These are phyloP conservation scores for Ceraceosorus bombacis DNA, from an alignment of 1,284 basidiomycete species.

Conservation along the genomic window DNA sequence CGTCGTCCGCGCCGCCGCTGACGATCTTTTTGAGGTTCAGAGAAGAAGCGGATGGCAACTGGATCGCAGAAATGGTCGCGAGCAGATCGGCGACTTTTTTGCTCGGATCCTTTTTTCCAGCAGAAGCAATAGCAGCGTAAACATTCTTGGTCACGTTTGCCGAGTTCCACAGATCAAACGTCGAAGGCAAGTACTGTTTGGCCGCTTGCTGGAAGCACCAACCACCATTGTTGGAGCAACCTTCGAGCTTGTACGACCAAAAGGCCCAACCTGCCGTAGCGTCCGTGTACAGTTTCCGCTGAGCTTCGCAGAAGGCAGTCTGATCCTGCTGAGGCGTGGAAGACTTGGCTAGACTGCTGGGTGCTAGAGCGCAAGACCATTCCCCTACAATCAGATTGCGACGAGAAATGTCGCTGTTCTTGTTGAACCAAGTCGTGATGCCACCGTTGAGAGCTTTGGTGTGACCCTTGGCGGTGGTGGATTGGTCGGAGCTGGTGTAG, in stretches of 20 bases:
- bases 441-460: conserved; percentile 33
- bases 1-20: conserved; percentile 5
- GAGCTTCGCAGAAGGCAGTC: conserved; percentile 59
- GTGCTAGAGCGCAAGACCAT: conserved; percentile 56
- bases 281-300: conserved; percentile 60
- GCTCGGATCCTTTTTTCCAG: background rate
- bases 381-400: conserved; percentile 61
- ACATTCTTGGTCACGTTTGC: conserved; percentile 3
- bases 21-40: conserved; percentile 5
- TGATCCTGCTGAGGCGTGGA: conserved; percentile 54
- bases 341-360: conserved; percentile 56
- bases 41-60: conserved; percentile 8
- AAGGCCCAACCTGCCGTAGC: conserved; percentile 63
- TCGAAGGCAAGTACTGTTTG: conserved; percentile 25
- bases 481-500: conserved; percentile 49
- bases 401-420: conserved; percentile 29
- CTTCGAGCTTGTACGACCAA: conserved; percentile 58
- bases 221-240: conserved; percentile 43
- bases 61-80: conserved; percentile 7
- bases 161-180: conserved; percentile 39
- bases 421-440: conserved; percentile 17
- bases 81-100: conserved; percentile 1
- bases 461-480: conserved; percentile 32
- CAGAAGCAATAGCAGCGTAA: background rate
- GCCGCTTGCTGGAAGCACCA: conserved; percentile 43